Conservation (phyloP, 176 grass and related monocot species). For the Carex scoparia region DNA sequence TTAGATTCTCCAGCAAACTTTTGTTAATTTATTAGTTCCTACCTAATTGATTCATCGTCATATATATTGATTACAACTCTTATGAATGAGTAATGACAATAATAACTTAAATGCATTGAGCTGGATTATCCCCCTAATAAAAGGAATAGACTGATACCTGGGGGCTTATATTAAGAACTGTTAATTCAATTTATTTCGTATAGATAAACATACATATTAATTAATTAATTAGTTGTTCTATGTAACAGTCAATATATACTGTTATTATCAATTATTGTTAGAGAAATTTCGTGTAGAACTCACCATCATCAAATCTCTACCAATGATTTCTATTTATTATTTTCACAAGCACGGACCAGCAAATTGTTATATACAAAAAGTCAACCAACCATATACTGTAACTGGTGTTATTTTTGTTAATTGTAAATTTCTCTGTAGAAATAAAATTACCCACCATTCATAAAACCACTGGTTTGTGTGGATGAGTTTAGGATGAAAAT, state of each 20-base stretch:
- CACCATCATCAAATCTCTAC: background rate
- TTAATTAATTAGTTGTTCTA: background rate
- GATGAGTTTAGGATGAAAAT: too few species aligned
- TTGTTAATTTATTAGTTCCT: background rate
- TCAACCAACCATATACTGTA: too few species aligned
- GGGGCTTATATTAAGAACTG: background rate
- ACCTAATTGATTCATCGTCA: background rate
- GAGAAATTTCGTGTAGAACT: background rate
- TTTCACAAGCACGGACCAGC: background rate
- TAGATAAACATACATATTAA: background rate
- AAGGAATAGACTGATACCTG: background rate
- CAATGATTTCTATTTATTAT: background rate
- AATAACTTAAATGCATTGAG: background rate
- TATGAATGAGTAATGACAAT: background rate
- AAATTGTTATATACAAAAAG: too few species aligned
- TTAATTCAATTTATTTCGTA: background rate
- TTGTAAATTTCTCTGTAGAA: too few species aligned
- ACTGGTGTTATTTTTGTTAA: too few species aligned
- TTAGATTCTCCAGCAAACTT: background rate
- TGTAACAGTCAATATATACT: background rate
- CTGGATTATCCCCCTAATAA: background rate
- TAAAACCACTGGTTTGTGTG: too few species aligned
- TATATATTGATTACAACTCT: background rate
- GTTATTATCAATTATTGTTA: background rate
- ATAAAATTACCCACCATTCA: too few species aligned